Conservation (phyloP, 2,329 filamentous ascomycete genomes). For the Pseudogymnoascus sp. region DNA sequence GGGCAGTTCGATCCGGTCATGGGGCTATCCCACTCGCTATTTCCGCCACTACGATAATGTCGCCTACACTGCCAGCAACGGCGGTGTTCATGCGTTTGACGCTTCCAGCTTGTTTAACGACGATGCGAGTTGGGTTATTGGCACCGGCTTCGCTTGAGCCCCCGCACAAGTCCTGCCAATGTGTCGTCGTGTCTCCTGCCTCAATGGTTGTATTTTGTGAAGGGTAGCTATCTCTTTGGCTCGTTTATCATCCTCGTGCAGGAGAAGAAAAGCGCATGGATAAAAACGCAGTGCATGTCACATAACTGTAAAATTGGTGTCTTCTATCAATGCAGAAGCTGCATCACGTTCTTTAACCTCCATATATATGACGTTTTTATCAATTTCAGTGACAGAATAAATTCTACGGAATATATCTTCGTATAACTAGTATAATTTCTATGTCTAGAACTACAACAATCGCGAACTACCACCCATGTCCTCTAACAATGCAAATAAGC, state of each 20-base stretch:
- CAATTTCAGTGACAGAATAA: not conserved
- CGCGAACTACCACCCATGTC: not conserved
- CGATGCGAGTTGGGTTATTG: conserved; percentile 45
- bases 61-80: conserved; percentile 43
- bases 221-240: not conserved
- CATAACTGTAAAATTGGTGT: not conserved
- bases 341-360: not conserved
- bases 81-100: conserved; percentile 49
- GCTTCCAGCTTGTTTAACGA: conserved; percentile 39
- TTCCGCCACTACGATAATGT: conserved; percentile 45
- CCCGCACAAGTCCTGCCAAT: not conserved
- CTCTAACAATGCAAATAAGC: not conserved
- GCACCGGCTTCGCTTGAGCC: conserved; percentile 36
- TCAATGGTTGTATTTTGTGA: too few relatives aligned
- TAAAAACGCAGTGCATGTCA: not conserved
- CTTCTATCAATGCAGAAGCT: not conserved
- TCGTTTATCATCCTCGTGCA: not conserved
- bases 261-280: not conserved
- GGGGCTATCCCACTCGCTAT: conserved; percentile 52
- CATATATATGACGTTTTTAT: not conserved
- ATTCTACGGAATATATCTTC: not conserved
- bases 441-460: not conserved
- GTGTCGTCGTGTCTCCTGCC: not conserved
- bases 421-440: not conserved
- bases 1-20: conserved; percentile 46